These are phyloP conservation scores for Mycena epipterygia DNA, from an alignment of 768 basidiomycete genomes.

Conservation along the genomic window DNA sequence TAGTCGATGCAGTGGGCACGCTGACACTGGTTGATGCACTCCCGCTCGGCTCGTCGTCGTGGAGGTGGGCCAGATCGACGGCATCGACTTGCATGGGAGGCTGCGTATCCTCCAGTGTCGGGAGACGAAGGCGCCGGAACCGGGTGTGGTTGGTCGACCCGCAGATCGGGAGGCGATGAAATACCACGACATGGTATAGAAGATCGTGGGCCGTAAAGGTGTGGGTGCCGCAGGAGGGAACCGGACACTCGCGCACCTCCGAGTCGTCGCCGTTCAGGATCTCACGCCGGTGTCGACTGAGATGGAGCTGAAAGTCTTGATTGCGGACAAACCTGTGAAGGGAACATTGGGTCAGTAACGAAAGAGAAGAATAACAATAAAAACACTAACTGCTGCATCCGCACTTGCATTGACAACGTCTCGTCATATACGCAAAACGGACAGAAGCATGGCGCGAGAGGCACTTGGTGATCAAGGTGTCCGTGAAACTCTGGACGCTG, in stretches of 20 bases:
- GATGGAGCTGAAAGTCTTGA: background rate
- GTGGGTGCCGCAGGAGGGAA: conserved; percentile 16
- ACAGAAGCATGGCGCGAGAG: background rate
- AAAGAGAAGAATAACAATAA: background rate
- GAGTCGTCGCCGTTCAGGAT: background rate
- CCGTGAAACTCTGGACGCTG: conserved; percentile 19
- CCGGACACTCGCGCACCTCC: background rate
- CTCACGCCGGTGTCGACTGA: background rate
- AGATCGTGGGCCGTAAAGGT: conserved; percentile 1
- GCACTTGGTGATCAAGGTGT: background rate
- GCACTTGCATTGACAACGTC: background rate
- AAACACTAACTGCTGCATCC: conserved; percentile 3
- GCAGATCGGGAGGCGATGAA: conserved; percentile 18
- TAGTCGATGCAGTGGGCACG: no score
- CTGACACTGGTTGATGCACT: background rate
- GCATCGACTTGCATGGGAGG: background rate
- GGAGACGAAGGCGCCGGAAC: conserved; percentile 5
- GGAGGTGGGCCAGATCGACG: background rate
- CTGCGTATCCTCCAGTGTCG: background rate
- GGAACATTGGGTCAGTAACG: no score
- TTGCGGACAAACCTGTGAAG: background rate
- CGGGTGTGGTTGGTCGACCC: conserved; percentile 6
- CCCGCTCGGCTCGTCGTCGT: background rate
- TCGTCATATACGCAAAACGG: conserved; percentile 9
- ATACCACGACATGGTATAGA: conserved; percentile 4